Evolutionary conservation across 805 yeast genomes (phyloP).

Genomic region (Wickerhamomyces sydowiorum): DNA sequence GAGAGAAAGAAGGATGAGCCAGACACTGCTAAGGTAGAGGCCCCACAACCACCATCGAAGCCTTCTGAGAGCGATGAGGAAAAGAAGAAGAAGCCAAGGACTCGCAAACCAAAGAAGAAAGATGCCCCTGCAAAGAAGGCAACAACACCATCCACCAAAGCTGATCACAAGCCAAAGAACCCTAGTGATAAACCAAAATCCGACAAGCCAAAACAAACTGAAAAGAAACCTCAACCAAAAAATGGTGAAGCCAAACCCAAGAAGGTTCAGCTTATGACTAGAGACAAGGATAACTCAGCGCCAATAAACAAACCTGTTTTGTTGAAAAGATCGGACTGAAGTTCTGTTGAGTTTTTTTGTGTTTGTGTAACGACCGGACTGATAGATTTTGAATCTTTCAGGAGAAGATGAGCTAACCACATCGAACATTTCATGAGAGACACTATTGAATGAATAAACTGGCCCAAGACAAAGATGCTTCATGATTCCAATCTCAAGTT

Average conservation of each 20-base stretch:
- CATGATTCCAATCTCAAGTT: conserved; percentile 1
- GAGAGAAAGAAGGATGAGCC: background rate
- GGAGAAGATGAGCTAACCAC: too few relatives aligned
- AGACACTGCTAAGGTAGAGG: too few relatives aligned
- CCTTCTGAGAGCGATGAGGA: too few relatives aligned
- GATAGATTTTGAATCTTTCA: too few relatives aligned
- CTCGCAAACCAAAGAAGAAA: conserved; percentile 1
- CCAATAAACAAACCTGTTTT: background rate
- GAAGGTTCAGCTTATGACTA: too few relatives aligned
- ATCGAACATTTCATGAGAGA: background rate
- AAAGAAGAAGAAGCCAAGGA: background rate
- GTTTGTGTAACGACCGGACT: too few relatives aligned
- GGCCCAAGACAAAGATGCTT: background rate
- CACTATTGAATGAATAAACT: too few relatives aligned
- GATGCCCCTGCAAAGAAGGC: conserved; percentile 1
- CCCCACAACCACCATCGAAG: too few relatives aligned
- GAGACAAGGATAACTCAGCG: background rate
- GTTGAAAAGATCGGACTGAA: background rate
- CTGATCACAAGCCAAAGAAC: background rate
- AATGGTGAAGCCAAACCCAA: background rate
- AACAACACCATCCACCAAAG: background rate
- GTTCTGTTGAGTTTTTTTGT: background rate
- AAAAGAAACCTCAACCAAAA: background rate
- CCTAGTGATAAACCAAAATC: too few relatives aligned
- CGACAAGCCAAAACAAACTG: background rate